phyloP scores from a whole-genome alignment of 768 basidiomycete genomes.

The Kwoniella mangroviensis region DNA sequence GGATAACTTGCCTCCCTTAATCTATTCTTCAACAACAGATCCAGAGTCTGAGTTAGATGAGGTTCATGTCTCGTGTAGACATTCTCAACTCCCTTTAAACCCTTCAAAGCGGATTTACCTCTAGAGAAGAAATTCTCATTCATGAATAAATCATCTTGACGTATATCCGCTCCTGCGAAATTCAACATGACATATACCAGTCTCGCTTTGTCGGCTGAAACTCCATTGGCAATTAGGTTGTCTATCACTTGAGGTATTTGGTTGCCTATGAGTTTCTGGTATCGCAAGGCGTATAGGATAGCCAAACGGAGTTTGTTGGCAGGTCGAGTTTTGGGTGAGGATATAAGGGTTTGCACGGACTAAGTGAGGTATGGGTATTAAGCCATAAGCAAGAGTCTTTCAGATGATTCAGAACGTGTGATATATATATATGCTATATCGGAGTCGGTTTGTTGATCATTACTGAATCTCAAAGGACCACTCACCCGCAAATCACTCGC shows the following conservation, averaged over 20 bases:
- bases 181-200: slow-evolving; percentile 87
- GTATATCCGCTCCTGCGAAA: slow-evolving; percentile 90
- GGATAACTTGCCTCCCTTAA: slow-evolving; percentile 88
- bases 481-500: slow-evolving; percentile 78
- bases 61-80: slow-evolving; percentile 98
- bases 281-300: slow-evolving; percentile 88
- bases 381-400: too few relatives aligned
- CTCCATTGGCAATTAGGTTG: slow-evolving; percentile 57
- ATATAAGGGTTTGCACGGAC: slow-evolving; percentile 75
- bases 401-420: too few relatives aligned
- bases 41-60: slow-evolving; percentile 88
- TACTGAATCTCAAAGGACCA: too few relatives aligned
- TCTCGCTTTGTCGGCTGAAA: slow-evolving; percentile 62
- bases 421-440: too few relatives aligned
- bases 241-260: slow-evolving; percentile 71
- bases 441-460: too few relatives aligned
- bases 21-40: slow-evolving; percentile 81
- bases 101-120: slow-evolving; percentile 92
- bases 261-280: slow-evolving; percentile 83
- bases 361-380: slow-evolving; percentile 63
- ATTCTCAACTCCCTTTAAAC: slow-evolving; percentile 97
- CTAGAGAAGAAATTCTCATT: slow-evolving; percentile 92
- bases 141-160: slow-evolving; percentile 96
- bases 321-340: slow-evolving; percentile 69
- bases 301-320: slow-evolving; percentile 88